Conservation (phyloP, 2,329 filamentous ascomycete species). For the Beauveria varroae region DNA sequence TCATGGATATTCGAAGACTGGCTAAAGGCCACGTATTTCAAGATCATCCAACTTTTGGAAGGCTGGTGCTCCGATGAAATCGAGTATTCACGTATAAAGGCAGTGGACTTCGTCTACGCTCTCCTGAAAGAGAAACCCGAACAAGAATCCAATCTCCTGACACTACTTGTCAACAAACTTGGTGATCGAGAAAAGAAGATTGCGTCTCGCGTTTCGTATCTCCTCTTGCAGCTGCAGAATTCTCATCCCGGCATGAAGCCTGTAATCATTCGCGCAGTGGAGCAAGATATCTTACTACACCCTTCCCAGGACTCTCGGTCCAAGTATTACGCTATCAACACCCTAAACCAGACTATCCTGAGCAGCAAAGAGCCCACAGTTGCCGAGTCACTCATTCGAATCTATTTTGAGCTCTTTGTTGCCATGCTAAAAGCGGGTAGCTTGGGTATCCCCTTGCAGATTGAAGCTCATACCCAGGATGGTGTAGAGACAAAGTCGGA, state of each 20-base stretch:
- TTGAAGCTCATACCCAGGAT: slow-evolving; percentile 34
- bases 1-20: slow-evolving; percentile 92
- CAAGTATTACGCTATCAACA: slow-evolving; percentile 94
- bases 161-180: slow-evolving; percentile 90
- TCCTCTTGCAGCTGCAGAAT: slow-evolving; percentile 84
- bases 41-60: slow-evolving; percentile 84
- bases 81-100: slow-evolving; percentile 80
- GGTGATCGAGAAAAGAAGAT: slow-evolving; percentile 95
- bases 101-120: slow-evolving; percentile 86
- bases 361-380: slow-evolving; percentile 75
- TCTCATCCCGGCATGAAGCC: slow-evolving; percentile 91
- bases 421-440: slow-evolving; percentile 61
- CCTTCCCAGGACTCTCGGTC: slow-evolving; percentile 82
- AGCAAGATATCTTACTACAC: slow-evolving; percentile 80
- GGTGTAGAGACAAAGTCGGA: slow-evolving; percentile 20
- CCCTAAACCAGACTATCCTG: slow-evolving; percentile 91
- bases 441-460: slow-evolving; percentile 31
- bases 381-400: slow-evolving; percentile 72
- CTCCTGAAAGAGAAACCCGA: slow-evolving; percentile 93
- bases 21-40: slow-evolving; percentile 90
- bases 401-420: slow-evolving; percentile 89
- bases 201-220: slow-evolving; percentile 83
- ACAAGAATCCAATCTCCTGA: slow-evolving; percentile 88
- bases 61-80: slow-evolving; percentile 93
- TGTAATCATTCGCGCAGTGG: slow-evolving; percentile 75